phyloP scores from a whole-genome alignment of 2,329 filamentous ascomycete genomes.

The Paecilomyces sp. region DNA sequence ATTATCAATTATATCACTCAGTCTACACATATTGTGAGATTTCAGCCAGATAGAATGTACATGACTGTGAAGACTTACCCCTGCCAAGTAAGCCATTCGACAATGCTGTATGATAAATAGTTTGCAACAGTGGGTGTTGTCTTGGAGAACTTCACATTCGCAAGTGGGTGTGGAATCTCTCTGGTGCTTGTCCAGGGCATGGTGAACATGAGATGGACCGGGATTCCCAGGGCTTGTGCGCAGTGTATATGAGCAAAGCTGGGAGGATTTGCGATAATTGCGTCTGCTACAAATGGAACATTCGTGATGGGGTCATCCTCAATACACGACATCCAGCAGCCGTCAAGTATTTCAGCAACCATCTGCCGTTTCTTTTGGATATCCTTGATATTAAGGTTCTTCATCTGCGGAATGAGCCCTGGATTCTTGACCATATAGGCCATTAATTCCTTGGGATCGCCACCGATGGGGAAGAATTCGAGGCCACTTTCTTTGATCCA shows the following conservation, averaged over 20 bases:
- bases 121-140: constrained; percentile 37
- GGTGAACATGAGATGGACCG: constrained; percentile 35
- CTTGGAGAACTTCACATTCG: constrained; percentile 35
- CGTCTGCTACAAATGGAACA: constrained; percentile 27
- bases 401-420: constrained; percentile 27
- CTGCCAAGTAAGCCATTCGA: constrained; percentile 44
- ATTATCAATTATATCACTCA: constrained; percentile 41
- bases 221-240: constrained; percentile 26
- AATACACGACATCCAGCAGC: constrained; percentile 76
- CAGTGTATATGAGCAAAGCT: constrained; percentile 31
- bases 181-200: constrained; percentile 40
- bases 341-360: constrained; percentile 66
- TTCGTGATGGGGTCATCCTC: constrained; percentile 55
- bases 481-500: constrained; percentile 25
- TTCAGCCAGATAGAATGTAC: constrained; percentile 49
- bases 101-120: constrained; percentile 40
- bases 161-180: constrained; percentile 43
- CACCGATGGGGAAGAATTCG: constrained; percentile 53
- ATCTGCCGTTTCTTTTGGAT: not conserved
- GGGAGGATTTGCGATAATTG: constrained; percentile 31
- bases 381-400: not conserved
- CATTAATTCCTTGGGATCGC: constrained; percentile 47
- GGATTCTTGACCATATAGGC: constrained; percentile 47
- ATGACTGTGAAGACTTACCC: not conserved
- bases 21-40: constrained; percentile 33